A percentile compares a stretch with the other conserved stretches of the same genome.
Evolutionary conservation across 805 yeast genomes (phyloP).

Genomic region (Cyberlindnera nakhonratchasimensis): DNA sequence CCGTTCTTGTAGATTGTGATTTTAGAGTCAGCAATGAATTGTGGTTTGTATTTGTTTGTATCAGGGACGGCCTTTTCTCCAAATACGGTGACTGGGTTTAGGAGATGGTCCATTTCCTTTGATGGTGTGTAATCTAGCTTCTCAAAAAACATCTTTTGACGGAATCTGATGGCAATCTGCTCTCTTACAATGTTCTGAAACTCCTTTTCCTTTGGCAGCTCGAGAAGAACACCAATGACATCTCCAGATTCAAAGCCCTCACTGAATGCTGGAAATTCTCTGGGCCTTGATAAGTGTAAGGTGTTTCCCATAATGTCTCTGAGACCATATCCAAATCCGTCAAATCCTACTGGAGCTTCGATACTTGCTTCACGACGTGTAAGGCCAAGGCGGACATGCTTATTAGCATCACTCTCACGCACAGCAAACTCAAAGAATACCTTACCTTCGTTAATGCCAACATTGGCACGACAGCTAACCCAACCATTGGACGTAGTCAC

Average conservation of each 20-base stretch:
- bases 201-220: slow-evolving; percentile 52
- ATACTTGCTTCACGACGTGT: slow-evolving; percentile 82
- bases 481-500: slow-evolving; percentile 72
- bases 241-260: slow-evolving; percentile 72
- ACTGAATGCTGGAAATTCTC: slow-evolving; percentile 41
- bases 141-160: slow-evolving; percentile 75
- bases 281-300: slow-evolving; percentile 71
- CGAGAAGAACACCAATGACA: slow-evolving; percentile 71
- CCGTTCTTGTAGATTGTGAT: slow-evolving; percentile 81
- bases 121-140: slow-evolving; percentile 75
- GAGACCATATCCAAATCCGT: slow-evolving; percentile 89
- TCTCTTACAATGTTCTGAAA: slow-evolving; percentile 63
- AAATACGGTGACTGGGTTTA: slow-evolving; percentile 67
- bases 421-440: slow-evolving; percentile 79
- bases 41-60: slow-evolving; percentile 42
- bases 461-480: slow-evolving; percentile 72
- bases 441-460: slow-evolving; percentile 71
- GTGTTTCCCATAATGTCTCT: slow-evolving; percentile 75
- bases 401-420: slow-evolving; percentile 31
- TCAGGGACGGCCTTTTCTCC: slow-evolving; percentile 66
- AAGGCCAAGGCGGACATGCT: slow-evolving; percentile 79
- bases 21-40: slow-evolving; percentile 52
- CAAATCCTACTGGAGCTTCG: slow-evolving; percentile 95
- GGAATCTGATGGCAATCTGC: slow-evolving; percentile 82
- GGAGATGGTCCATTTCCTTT: slow-evolving; percentile 66